Evolutionary conservation across 805 yeast genomes (phyloP).

Genomic region (Starmerella khaoyaiensis): DNA sequence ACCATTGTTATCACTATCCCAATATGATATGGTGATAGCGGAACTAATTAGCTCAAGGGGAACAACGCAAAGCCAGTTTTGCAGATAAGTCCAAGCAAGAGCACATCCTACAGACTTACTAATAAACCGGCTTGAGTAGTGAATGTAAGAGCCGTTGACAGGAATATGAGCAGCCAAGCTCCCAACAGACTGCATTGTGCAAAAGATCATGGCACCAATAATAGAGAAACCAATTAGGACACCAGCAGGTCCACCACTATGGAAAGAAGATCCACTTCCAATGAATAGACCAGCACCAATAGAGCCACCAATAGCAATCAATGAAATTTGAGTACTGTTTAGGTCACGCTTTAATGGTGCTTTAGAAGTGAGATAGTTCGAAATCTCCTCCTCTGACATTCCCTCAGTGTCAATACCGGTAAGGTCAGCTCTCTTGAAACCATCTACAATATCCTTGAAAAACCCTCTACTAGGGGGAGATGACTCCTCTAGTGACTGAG

Average conservation of each 20-base stretch:
- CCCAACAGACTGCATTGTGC: conserved; percentile 52
- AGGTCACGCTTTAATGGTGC: conserved; percentile 28
- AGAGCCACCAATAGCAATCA: conserved; percentile 64
- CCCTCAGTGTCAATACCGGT: conserved; percentile 27
- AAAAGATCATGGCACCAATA: conserved; percentile 50
- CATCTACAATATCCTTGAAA: conserved; percentile 23
- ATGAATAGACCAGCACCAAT: conserved; percentile 65
- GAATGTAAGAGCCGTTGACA: conserved; percentile 46
- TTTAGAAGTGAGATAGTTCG: conserved; percentile 6
- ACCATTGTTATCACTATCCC: conserved; percentile 36
- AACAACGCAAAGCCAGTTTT: conserved; percentile 49
- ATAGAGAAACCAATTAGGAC: conserved; percentile 43
- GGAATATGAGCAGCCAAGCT: conserved; percentile 56
- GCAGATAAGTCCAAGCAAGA: conserved; percentile 55
- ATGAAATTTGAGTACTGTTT: conserved; percentile 29
- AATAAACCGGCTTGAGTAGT: conserved; percentile 46
- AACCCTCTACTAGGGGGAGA: too few species aligned
- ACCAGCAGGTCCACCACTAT: conserved; percentile 47
- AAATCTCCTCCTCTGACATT: conserved; percentile 25
- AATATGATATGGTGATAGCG: conserved; percentile 38
- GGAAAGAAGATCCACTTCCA: conserved; percentile 49
- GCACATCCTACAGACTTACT: conserved; percentile 61
- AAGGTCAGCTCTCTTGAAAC: conserved; percentile 34
- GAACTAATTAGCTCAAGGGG: conserved; percentile 45
- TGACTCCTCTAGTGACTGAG: too few species aligned